Evolutionary conservation across 139 green algal genomes (phyloP).

Genomic region (Nannochloris sp.): DNA sequence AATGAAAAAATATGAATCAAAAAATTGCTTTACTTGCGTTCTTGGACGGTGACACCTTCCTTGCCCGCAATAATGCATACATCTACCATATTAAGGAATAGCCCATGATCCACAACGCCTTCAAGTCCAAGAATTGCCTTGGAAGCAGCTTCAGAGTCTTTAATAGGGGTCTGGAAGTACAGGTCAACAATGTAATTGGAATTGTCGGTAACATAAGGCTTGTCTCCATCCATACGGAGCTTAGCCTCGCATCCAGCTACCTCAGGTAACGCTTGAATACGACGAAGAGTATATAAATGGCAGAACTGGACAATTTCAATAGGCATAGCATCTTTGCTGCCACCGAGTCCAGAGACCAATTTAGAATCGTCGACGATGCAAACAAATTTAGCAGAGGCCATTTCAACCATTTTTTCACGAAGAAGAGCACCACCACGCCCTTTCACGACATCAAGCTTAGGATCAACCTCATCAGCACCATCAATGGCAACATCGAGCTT

Average conservation of each 20-base stretch:
- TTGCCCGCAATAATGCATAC: slow-evolving; percentile 91
- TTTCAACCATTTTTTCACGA: slow-evolving; percentile 99
- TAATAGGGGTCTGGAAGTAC: slow-evolving; percentile 78
- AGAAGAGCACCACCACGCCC: slow-evolving; percentile 93
- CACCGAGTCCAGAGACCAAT: slow-evolving; percentile 78
- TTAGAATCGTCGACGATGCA: slow-evolving; percentile 99
- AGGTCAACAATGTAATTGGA: slow-evolving; percentile 99
- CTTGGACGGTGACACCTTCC: slow-evolving; percentile 78
- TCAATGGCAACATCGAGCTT: slow-evolving; percentile 97
- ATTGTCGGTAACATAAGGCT: slow-evolving; percentile 98
- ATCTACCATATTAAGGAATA: slow-evolving; percentile 95
- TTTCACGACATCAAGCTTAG: slow-evolving; percentile 96
- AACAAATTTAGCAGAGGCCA: slow-evolving; percentile 87
- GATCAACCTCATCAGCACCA: slow-evolving; percentile 96
- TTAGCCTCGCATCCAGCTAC: slow-evolving; percentile 78
- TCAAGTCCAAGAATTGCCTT: slow-evolving; percentile 76
- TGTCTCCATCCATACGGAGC: slow-evolving; percentile 84
- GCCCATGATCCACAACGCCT: slow-evolving; percentile 96
- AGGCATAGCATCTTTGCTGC: slow-evolving; percentile 89
- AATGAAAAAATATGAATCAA: not conserved
- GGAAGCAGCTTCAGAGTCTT: slow-evolving; percentile 44
- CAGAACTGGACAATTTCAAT: slow-evolving; percentile 99
- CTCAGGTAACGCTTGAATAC: slow-evolving; percentile 48
- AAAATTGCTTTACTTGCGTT: slow-evolving; percentile 20
- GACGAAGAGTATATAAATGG: slow-evolving; percentile 78